Evolutionary conservation across 2,329 filamentous ascomycete species (phyloP).

Genomic region (Colletotrichum agaves): DNA sequence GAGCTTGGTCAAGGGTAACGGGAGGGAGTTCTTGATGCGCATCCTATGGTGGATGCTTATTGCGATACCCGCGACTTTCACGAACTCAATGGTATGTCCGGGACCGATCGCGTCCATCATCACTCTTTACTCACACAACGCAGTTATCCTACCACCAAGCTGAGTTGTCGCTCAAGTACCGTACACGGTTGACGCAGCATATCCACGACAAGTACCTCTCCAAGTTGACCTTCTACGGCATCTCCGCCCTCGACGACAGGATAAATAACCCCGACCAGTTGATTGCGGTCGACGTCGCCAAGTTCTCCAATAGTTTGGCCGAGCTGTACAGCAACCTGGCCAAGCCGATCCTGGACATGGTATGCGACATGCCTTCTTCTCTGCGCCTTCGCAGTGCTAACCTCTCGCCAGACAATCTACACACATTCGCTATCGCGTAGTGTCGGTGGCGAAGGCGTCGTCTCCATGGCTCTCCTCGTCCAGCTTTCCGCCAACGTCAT

Average conservation of each 20-base stretch:
- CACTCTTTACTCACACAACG: constrained; percentile 1
- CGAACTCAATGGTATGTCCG: constrained; percentile 89
- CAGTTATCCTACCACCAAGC: constrained; percentile 97
- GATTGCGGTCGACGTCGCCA: constrained; percentile 94
- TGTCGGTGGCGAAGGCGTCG: constrained; percentile 94
- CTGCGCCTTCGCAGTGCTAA: background rate
- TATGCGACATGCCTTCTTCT: constrained; percentile 48
- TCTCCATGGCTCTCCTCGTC: constrained; percentile 94
- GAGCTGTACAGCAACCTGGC: constrained; percentile 97
- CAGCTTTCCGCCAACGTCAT: constrained; percentile 93
- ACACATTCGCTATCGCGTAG: constrained; percentile 93
- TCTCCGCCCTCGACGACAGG: constrained; percentile 93
- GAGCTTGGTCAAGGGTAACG: constrained; percentile 89
- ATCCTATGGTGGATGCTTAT: constrained; percentile 99
- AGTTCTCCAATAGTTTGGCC: constrained; percentile 94
- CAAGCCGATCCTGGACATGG: constrained; percentile 93
- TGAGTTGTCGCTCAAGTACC: constrained; percentile 91
- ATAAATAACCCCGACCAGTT: constrained; percentile 99
- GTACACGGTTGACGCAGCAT: constrained; percentile 90
- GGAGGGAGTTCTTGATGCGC: constrained; percentile 86
- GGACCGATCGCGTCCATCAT: background rate
- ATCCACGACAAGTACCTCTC: constrained; percentile 96
- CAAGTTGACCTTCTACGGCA: constrained; percentile 97
- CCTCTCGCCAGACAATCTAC: constrained; percentile 75
- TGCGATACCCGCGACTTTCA: constrained; percentile 94